Evolutionary conservation across 768 basidiomycete species (phyloP).

Genomic region (Scleroderma bovista): DNA sequence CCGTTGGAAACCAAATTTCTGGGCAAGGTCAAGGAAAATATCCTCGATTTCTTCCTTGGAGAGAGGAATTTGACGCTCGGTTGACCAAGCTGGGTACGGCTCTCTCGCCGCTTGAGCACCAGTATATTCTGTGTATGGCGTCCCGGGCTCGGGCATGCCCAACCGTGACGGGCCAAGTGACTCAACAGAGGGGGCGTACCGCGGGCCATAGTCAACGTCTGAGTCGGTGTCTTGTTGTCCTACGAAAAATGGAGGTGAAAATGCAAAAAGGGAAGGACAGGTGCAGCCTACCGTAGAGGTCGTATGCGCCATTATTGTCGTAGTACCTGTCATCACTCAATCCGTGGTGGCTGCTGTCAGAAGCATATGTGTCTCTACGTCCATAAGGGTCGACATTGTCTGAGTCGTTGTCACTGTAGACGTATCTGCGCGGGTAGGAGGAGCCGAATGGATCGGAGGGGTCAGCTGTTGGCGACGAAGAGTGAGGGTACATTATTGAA

Average conservation of each 20-base stretch:
- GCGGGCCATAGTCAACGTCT: slow-evolving; percentile 69
- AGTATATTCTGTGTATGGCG: slow-evolving; percentile 63
- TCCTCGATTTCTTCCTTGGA: slow-evolving; percentile 99
- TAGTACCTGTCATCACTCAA: slow-evolving; percentile 42
- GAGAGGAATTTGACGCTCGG: slow-evolving; percentile 90
- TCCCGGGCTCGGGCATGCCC: slow-evolving; percentile 58
- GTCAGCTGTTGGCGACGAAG: slow-evolving; percentile 55
- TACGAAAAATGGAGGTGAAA: slow-evolving; percentile 25
- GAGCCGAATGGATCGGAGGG: slow-evolving; percentile 61
- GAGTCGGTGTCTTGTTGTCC: slow-evolving; percentile 83
- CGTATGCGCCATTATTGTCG: slow-evolving; percentile 59
- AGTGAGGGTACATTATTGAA: slow-evolving; percentile 42
- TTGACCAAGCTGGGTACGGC: slow-evolving; percentile 91
- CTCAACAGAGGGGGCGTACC: slow-evolving; percentile 67
- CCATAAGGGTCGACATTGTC: slow-evolving; percentile 59
- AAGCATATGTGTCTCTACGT: slow-evolving; percentile 62
- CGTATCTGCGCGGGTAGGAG: slow-evolving; percentile 34
- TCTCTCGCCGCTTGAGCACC: slow-evolving; percentile 58
- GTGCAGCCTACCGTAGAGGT: slow-evolving; percentile 50
- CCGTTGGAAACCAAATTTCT: slow-evolving; percentile 98
- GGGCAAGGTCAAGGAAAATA: slow-evolving; percentile 92
- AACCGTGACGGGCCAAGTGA: slow-evolving; percentile 60
- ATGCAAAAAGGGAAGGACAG: slow-evolving; percentile 5
- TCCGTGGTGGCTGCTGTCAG: slow-evolving; percentile 62
- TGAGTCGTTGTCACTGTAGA: slow-evolving; percentile 73